Base-by-base conservation (phyloP, 2,329 filamentous ascomycete species). In the Botrytis porri region DNA sequence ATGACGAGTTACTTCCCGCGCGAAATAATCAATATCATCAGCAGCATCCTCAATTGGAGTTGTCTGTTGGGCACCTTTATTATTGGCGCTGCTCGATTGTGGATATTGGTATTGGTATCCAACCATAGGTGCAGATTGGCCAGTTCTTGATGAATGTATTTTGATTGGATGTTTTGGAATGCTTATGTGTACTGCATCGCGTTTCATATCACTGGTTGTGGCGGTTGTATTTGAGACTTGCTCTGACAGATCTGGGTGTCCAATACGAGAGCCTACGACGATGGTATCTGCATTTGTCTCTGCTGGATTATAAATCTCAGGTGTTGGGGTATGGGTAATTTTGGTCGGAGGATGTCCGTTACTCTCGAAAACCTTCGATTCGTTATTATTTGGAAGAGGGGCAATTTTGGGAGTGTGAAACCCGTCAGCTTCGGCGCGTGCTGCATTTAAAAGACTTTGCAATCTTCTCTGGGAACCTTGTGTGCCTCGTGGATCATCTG, bases 371-470 rank as follows among this genome's bases (percentile, higher is more conserved):
- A 25, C 18, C 35, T 32, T 43, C 3, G 32, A 5, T 57, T n/a
- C 65, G 9, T 43, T 32, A 16, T 57, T 10, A 32, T 5, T 59
- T 57, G 45, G 6, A 22, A 14, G 18, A 59, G 18, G n/a, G 12
- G 51, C 48, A 43, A 57, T 10, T 9, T 69, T 32, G 9, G 65
- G 65, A 41, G 48, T 57, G 20, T 57, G 65, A 22, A 69, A 59
- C 4, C 35, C 18, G 25, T 69, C 65, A 32, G 65, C 65, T 20
- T 69, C 65, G 12, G n/a, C 65, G n/a, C 65, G 65, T 41, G 65
- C 65, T 69, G 65, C 65, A 57, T 69, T 69, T 7, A 69, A 59
- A 32, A 69, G 65, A 16, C 35, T 69, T 69, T 69, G 65, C 54
- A 69, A 57, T 43, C 65, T 57, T 29, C 65, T 69, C n/a, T 69